A percentile compares a stretch with the other conserved stretches of the same genome.
phyloP scores from a whole-genome alignment of 345 rosid species.

The Ailanthus altissimus region DNA sequence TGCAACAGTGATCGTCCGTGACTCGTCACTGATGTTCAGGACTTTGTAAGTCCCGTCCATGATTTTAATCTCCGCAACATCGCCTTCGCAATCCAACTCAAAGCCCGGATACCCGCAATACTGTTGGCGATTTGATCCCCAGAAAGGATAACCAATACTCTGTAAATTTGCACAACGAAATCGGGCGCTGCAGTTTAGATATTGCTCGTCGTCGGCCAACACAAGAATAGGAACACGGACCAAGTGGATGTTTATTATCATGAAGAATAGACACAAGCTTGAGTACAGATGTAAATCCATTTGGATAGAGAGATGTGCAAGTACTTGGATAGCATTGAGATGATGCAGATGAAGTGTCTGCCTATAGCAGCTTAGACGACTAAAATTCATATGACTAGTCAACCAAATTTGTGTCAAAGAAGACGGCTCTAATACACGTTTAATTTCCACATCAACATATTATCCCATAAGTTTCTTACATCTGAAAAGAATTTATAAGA shows the following conservation, averaged over 20 bases:
- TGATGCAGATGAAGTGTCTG: background rate
- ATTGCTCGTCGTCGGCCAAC: background rate
- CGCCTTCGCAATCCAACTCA: background rate
- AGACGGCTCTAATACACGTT: too few relatives aligned
- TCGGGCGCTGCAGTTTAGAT: slow-evolving; percentile 22
- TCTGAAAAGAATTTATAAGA: too few relatives aligned
- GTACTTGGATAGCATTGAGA: background rate
- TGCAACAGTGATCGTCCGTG: background rate
- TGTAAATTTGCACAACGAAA: slow-evolving; percentile 23
- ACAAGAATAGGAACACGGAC: background rate
- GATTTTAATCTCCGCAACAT: background rate
- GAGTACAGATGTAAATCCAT: background rate
- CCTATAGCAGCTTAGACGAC: too few relatives aligned
- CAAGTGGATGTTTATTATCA: slow-evolving; percentile 5
- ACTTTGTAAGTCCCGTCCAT: background rate
- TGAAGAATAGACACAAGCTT: background rate
- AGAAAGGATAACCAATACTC: slow-evolving; percentile 32
- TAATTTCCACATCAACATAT: too few relatives aligned
- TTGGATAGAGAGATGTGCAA: background rate
- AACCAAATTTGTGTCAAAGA: too few relatives aligned
- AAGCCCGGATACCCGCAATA: slow-evolving; percentile 12
- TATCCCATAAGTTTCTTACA: too few relatives aligned
- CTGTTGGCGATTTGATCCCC: slow-evolving; percentile 26
- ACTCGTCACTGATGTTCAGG: background rate
- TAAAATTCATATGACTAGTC: too few relatives aligned